phyloP scores from a whole-genome alignment of 495 filamentous ascomycete genomes.

The Aspergillus nanangensis region DNA sequence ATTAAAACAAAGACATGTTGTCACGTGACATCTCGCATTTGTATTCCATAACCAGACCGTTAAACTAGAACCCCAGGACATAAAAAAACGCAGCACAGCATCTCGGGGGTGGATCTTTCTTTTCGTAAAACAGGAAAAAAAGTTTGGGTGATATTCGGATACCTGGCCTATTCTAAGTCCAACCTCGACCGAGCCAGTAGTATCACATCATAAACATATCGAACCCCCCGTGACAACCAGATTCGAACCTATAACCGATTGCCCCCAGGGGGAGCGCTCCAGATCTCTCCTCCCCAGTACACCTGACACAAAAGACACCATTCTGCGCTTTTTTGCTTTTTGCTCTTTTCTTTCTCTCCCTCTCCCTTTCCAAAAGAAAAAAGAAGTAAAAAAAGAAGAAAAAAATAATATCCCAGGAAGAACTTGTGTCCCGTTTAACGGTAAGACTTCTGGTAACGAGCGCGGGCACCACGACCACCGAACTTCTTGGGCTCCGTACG shows the following conservation, averaged over 20 bases:
- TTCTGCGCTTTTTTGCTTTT: conserved; percentile 6
- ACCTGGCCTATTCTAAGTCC: conserved; percentile 30
- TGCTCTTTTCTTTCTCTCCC: conserved; percentile 2
- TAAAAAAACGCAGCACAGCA: conserved; percentile 3
- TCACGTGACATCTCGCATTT: not conserved
- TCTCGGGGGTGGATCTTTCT: conserved; percentile 1
- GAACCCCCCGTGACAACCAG: conserved; percentile 18
- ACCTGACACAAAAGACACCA: conserved; percentile 15
- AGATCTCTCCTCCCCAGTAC: conserved; percentile 14
- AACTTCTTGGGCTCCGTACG: conserved; percentile 95
- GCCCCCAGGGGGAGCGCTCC: conserved; percentile 9
- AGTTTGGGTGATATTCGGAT: conserved; percentile 30
- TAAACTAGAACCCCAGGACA: conserved; percentile 2
- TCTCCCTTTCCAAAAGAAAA: not conserved
- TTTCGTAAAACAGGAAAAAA: conserved; percentile 13
- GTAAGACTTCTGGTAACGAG: conserved; percentile 93
- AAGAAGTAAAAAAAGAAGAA: conserved; percentile 24
- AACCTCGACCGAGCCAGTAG: conserved; percentile 23
- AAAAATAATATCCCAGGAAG: not conserved
- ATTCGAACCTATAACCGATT: conserved; percentile 9
- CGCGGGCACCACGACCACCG: conserved; percentile 78
- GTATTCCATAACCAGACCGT: conserved; percentile 4
- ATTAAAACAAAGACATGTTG: too few relatives aligned
- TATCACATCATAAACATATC: conserved; percentile 16
- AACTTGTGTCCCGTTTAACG: conserved; percentile 43